Percentiles rank a stretch among this genome's conserved stretches.
Conservation (phyloP, 495 filamentous ascomycete species). For the Parachaetomium inaequale region DNA sequence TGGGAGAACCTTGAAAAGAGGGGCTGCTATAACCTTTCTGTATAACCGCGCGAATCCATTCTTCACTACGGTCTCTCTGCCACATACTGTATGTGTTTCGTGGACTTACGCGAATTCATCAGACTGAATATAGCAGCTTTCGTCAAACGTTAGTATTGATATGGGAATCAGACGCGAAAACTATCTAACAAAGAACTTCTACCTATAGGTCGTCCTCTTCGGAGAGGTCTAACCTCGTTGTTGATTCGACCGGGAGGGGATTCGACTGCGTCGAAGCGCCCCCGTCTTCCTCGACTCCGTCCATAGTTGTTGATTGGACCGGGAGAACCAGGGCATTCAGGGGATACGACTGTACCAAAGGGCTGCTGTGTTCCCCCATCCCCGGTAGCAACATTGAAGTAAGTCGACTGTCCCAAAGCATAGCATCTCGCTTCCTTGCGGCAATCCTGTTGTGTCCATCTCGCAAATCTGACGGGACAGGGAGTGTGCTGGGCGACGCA, state of each 20-base stretch:
- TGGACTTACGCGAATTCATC: background rate
- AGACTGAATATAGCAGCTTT: conserved; percentile 6
- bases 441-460: conserved; percentile 13
- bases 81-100: background rate
- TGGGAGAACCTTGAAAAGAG: conserved; percentile 1
- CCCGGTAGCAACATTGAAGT: conserved; percentile 3
- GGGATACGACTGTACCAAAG: conserved; percentile 1
- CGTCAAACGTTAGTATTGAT: conserved; percentile 10
- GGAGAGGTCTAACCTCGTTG: conserved; percentile 8
- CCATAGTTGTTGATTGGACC: conserved; percentile 1
- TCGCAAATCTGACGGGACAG: conserved; percentile 7
- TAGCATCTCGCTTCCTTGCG: conserved; percentile 17
- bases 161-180: conserved; percentile 11
- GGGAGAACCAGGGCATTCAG: conserved; percentile 3
- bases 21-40: background rate
- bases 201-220: conserved; percentile 2
- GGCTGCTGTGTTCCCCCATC: conserved; percentile 4
- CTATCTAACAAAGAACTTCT: conserved; percentile 7
- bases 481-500: conserved; percentile 1
- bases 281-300: conserved; percentile 10
- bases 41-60: background rate
- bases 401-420: conserved; percentile 10
- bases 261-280: conserved; percentile 10
- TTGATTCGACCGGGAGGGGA: conserved; percentile 9
- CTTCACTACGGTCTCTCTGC: conserved; percentile 7